A percentile compares a stretch with the other conserved stretches of the same genome.
phyloP scores from a whole-genome alignment of 192 early-diverging fungal genomes.

The Linnemannia exigua region DNA sequence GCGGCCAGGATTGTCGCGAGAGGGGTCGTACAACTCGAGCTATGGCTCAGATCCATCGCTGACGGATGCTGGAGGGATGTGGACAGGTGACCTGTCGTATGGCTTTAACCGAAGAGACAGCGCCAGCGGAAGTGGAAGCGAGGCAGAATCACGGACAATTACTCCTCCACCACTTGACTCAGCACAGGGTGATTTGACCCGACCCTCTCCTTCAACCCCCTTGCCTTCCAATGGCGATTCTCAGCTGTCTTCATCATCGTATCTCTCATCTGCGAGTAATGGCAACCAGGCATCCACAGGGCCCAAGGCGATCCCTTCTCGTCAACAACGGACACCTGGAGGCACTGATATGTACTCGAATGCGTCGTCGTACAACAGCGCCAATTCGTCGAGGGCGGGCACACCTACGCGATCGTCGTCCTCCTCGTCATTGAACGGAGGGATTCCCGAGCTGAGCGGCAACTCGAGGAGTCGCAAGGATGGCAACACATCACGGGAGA shows the following conservation, averaged over 20 bases:
- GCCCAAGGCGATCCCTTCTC: conserved; percentile 22
- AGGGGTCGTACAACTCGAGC: conserved; percentile 27
- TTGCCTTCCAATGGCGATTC: not conserved
- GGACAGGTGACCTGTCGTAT: conserved; percentile 7
- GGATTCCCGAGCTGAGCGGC: not conserved
- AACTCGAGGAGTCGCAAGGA: not conserved
- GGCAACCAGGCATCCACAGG: not conserved
- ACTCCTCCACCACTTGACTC: conserved; percentile 31
- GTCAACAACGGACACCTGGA: not conserved
- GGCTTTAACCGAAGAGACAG: conserved; percentile 1
- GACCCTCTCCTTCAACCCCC: conserved; percentile 17
- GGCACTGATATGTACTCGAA: conserved; percentile 20
- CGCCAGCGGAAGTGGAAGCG: conserved; percentile 35
- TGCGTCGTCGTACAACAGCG: conserved; percentile 38
- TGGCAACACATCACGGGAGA: conserved; percentile 23
- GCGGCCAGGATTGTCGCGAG: conserved; percentile 33
- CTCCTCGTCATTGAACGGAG: conserved; percentile 42
- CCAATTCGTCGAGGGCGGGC: conserved; percentile 24
- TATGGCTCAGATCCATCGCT: conserved; percentile 22
- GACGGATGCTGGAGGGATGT: conserved; percentile 4
- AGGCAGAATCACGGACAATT: conserved; percentile 27
- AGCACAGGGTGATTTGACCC: not conserved
- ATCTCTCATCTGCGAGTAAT: not conserved
- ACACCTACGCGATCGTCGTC: conserved; percentile 51
- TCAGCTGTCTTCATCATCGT: not conserved